Conservation (phyloP, 2,329 filamentous ascomycete species). For the Trichophyton equinum region DNA sequence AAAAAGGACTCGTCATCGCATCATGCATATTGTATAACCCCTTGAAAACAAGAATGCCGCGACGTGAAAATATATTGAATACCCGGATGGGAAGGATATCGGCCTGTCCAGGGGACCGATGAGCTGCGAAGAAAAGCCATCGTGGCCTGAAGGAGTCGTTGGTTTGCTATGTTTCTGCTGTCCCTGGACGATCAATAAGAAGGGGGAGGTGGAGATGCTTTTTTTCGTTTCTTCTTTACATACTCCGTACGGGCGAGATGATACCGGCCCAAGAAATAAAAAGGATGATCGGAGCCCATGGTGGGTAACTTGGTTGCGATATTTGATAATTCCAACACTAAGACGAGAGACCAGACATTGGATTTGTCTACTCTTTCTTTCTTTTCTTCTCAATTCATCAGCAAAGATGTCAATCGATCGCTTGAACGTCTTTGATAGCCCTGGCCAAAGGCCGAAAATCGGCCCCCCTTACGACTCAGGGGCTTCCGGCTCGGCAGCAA, state of each 20-base stretch:
- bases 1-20: not conserved
- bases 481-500: slow-evolving; percentile 35
- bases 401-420: not conserved
- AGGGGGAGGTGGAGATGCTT: slow-evolving; percentile 1
- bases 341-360: not conserved
- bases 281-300: not conserved
- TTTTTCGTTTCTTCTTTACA: not conserved
- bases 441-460: not conserved
- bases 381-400: not conserved
- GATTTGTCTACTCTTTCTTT: not conserved
- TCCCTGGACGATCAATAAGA: not conserved
- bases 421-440: slow-evolving; percentile 2
- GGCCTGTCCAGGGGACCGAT: not conserved
- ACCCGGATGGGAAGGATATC: not conserved
- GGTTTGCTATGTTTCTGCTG: slow-evolving; percentile 1
- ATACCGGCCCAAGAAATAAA: not conserved
- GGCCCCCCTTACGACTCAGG: not conserved
- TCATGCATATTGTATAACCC: not conserved
- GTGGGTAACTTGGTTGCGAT: not conserved
- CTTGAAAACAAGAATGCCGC: not conserved
- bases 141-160: not conserved
- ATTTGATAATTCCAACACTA: slow-evolving; percentile 1
- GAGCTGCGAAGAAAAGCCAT: not conserved
- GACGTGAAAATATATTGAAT: not conserved
- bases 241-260: not conserved